Conservation (phyloP, 495 filamentous ascomycete genomes). For the Aspergillus panamensis region DNA sequence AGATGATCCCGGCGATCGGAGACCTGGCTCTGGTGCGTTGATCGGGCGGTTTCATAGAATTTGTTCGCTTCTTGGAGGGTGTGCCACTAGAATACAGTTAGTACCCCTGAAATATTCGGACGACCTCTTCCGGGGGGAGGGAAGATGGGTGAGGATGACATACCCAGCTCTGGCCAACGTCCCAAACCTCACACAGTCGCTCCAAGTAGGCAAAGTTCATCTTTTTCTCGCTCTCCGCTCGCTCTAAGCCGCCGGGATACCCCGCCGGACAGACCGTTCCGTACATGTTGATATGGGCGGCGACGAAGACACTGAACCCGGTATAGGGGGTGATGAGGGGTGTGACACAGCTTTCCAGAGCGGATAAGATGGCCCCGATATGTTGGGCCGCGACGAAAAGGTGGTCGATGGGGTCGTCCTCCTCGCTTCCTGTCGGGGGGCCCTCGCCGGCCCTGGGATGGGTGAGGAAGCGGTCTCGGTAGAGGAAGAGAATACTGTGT, state of each 20-base stretch:
- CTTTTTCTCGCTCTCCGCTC: slow-evolving; percentile 39
- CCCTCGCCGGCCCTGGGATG: slow-evolving; percentile 30
- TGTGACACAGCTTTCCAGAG: slow-evolving; percentile 35
- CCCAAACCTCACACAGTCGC: slow-evolving; percentile 38
- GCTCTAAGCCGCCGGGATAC: slow-evolving; percentile 37
- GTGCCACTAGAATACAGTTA: slow-evolving; percentile 31
- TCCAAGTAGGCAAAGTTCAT: slow-evolving; percentile 39
- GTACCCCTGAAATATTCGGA: background rate
- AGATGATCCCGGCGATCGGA: slow-evolving; percentile 31
- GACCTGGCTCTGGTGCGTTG: slow-evolving; percentile 21
- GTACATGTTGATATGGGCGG: slow-evolving; percentile 48
- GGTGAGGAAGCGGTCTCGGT: slow-evolving; percentile 41
- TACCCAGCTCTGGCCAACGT: slow-evolving; percentile 43
- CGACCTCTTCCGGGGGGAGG: background rate
- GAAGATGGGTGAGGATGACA: slow-evolving; percentile 1
- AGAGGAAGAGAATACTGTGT: slow-evolving; percentile 38
- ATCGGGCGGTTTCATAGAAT: slow-evolving; percentile 40
- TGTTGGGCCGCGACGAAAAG: slow-evolving; percentile 40
- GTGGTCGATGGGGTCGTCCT: slow-evolving; percentile 30
- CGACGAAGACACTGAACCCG: slow-evolving; percentile 45
- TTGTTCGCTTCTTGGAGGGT: slow-evolving; percentile 42
- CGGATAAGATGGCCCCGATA: slow-evolving; percentile 35
- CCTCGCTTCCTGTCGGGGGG: slow-evolving; percentile 23
- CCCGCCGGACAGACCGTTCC: slow-evolving; percentile 36
- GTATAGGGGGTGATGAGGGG: slow-evolving; percentile 44